Conservation (phyloP, 225 moss, liverwort and hornwort genomes). For the Bryum argenteum region DNA sequence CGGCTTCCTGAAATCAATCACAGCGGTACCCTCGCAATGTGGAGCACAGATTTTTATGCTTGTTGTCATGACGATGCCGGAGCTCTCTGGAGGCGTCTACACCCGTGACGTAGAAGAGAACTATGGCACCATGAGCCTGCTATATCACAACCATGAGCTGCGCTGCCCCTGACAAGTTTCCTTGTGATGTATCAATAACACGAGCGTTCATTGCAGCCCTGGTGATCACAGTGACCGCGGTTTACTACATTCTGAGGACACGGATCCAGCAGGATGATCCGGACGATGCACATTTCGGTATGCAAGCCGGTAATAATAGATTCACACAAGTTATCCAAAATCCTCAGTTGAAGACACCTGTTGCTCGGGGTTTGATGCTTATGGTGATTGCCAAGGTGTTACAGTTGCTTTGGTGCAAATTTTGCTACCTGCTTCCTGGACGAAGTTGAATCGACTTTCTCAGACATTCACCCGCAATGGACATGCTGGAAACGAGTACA, state of each 20-base stretch:
- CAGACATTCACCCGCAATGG: neutral
- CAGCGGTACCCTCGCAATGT: slow-evolving; percentile 9
- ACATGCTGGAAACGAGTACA: neutral
- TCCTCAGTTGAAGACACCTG: slow-evolving; percentile 28
- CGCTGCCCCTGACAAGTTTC: slow-evolving; percentile 33
- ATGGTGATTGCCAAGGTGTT: slow-evolving; percentile 3
- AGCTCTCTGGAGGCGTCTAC: slow-evolving; percentile 1
- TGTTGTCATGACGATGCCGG: slow-evolving; percentile 3
- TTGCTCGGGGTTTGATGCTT: neutral
- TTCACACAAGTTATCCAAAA: neutral
- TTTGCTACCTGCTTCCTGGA: slow-evolving; percentile 15
- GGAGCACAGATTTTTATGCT: neutral
- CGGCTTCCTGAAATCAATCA: neutral
- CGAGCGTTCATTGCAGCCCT: slow-evolving; percentile 32
- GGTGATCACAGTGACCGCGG: slow-evolving; percentile 25
- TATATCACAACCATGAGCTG: slow-evolving; percentile 34
- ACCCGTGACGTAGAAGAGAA: slow-evolving; percentile 9
- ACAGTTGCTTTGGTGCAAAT: slow-evolving; percentile 4
- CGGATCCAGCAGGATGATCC: slow-evolving; percentile 22
- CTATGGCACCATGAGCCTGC: slow-evolving; percentile 32
- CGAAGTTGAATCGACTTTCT: neutral
- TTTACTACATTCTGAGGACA: slow-evolving; percentile 21
- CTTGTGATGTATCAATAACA: slow-evolving; percentile 31
- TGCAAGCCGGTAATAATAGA: slow-evolving; percentile 14
- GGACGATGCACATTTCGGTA: slow-evolving; percentile 16